Evolutionary conservation across 78 protist species (phyloP).

Genomic region (Speleostelium caveatum): DNA sequence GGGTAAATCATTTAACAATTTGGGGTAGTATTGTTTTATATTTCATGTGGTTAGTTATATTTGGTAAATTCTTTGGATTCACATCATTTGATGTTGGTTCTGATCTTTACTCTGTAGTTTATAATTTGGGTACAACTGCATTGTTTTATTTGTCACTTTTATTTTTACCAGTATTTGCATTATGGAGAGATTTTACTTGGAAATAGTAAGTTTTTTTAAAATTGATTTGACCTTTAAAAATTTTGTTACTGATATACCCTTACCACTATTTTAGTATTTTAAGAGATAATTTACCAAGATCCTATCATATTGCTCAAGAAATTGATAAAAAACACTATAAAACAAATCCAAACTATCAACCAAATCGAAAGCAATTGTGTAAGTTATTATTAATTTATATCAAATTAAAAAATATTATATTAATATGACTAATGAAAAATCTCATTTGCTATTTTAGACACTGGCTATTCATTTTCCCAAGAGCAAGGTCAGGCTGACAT

Average conservation of each 20-base stretch:
- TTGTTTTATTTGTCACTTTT: constrained; percentile 22
- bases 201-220: too few relatives aligned
- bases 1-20: constrained; percentile 51
- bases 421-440: too few relatives aligned
- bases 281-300: not conserved
- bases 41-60: constrained; percentile 30
- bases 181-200: constrained; percentile 72
- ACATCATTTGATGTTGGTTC: constrained; percentile 23
- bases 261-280: not conserved
- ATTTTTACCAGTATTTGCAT: constrained; percentile 18
- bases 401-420: too few relatives aligned
- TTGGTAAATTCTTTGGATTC: constrained; percentile 30
- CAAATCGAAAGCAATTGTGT: too few relatives aligned
- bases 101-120: constrained; percentile 19
- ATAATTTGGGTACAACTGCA: constrained; percentile 1
- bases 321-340: too few relatives aligned
- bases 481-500: constrained; percentile 33
- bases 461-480: constrained; percentile 43
- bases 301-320: constrained; percentile 70
- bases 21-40: constrained; percentile 61
- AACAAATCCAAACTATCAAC: too few relatives aligned
- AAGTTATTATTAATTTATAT: too few relatives aligned
- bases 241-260: not conserved
- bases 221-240: not conserved
- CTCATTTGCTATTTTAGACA: too few relatives aligned